phyloP scores from a whole-genome alignment of 495 filamentous ascomycete genomes.

The Aspergillus hancockii region DNA sequence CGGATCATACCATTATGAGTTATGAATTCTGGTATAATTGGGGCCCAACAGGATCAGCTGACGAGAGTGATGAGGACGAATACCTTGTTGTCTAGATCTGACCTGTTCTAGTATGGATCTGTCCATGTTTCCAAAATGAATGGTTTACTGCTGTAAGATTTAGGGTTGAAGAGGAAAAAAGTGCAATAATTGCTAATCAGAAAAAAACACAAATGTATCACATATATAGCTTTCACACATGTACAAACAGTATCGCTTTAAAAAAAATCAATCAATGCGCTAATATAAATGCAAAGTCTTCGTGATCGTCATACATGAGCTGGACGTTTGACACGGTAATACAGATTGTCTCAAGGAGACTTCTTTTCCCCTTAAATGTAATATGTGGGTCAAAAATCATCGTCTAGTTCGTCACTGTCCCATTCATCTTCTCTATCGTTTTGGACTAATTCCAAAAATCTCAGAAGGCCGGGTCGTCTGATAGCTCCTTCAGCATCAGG shows the following conservation, averaged over 20 bases:
- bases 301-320: conserved; percentile 1
- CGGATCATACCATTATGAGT: conserved; percentile 73
- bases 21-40: conserved; percentile 70
- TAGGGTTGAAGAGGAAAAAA: background rate
- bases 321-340: background rate
- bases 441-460: conserved; percentile 54
- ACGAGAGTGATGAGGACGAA: conserved; percentile 14
- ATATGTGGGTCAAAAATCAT: conserved; percentile 32
- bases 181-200: background rate
- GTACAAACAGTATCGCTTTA: background rate
- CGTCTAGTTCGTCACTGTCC: conserved; percentile 63
- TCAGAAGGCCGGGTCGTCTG: conserved; percentile 43
- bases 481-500: conserved; percentile 22
- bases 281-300: background rate
- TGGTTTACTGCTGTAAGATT: background rate
- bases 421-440: conserved; percentile 64
- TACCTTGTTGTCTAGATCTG: conserved; percentile 20
- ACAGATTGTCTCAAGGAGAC: background rate
- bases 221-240: background rate
- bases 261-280: background rate
- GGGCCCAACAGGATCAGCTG: conserved; percentile 16
- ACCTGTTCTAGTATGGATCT: background rate
- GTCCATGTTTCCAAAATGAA: background rate
- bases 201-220: background rate
- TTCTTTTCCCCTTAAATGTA: background rate